Base-by-base conservation (phyloP, 2,329 filamentous ascomycete species). In the Ceratocystis colombiana region DNA sequence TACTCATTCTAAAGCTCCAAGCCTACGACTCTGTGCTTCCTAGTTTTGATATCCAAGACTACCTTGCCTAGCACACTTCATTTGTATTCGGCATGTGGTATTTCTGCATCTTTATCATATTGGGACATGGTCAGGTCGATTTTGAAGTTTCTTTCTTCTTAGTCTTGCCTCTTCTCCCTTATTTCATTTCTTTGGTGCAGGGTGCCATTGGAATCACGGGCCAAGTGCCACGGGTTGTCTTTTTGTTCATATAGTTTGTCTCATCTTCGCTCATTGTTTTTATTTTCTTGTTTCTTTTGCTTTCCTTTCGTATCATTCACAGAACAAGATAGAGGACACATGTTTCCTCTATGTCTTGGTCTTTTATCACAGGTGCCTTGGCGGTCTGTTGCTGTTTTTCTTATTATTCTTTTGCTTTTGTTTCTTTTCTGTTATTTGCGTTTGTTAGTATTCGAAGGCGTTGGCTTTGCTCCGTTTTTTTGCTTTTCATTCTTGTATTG, bases 1-100 rank as follows among this genome's bases (percentile, higher is more conserved):
- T 55, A 25, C 55, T 67, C 66, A 68, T 65, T 67, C 41, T 12
- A 44, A n/a, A 41, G 33, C 61, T 66, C 25, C 41, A 53, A 8
- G 22, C 48, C 30, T 41, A 62, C 28, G 61, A 61, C 66, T 17
- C 57, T 48, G 45, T 48, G 28, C 25, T 15, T 22, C 37, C 46
- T 22, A n/a, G 15, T 48, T 46, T 46, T 41, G 44, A 41, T 41
- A 65, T 64, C 55, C 61, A 37, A 55, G 48, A 30, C 28, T 64
- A 46, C 45, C 62, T 30, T 33, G 12, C 28, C 22, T 22, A n/a
- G 62, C 25, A 17, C 37, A 41, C 25, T 53, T 64, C 22, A 64
- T 64, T 64, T 44, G 33, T 64, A 37, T 28, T 46, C 17, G 45
- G 62, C 20, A 64, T 64, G 12, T 25, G 6, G 37, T 64, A 64